Conservation (phyloP, 345 rosid species). For the Populus euphratica region DNA sequence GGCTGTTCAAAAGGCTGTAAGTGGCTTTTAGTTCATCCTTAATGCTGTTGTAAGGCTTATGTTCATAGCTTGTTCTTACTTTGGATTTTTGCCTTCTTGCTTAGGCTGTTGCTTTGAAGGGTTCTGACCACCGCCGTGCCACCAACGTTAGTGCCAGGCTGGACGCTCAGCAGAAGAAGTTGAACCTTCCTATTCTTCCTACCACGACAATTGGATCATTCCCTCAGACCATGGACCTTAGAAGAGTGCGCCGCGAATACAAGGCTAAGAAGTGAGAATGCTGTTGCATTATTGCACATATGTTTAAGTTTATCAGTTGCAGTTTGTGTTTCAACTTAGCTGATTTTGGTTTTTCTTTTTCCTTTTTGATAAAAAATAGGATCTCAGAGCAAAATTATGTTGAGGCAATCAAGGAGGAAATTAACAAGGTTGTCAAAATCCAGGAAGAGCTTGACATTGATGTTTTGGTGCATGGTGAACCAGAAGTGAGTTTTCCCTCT, state of each 20-base stretch:
- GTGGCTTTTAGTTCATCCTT: slow-evolving; percentile 25
- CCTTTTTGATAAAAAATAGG: slow-evolving; percentile 31
- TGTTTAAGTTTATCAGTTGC: background rate
- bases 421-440: slow-evolving; percentile 77
- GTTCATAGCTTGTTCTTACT: background rate
- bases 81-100: slow-evolving; percentile 8
- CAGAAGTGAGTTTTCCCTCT: slow-evolving; percentile 55
- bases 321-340: background rate
- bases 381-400: slow-evolving; percentile 89
- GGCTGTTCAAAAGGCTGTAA: slow-evolving; percentile 91
- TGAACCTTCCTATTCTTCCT: slow-evolving; percentile 91
- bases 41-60: background rate
- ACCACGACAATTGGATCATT: slow-evolving; percentile 95
- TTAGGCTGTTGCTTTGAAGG: slow-evolving; percentile 93
- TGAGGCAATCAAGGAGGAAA: slow-evolving; percentile 87
- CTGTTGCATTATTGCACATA: background rate
- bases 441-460: slow-evolving; percentile 94
- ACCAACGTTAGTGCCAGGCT: slow-evolving; percentile 81
- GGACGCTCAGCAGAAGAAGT: slow-evolving; percentile 94
- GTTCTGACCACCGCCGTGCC: slow-evolving; percentile 81
- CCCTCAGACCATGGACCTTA: slow-evolving; percentile 87
- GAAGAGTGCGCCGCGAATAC: slow-evolving; percentile 98
- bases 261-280: slow-evolving; percentile 84
- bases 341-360: background rate
- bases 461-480: slow-evolving; percentile 97